Base-by-base conservation (phyloP, 2,329 filamentous ascomycete genomes). In the Leptographium radiaticola region DNA sequence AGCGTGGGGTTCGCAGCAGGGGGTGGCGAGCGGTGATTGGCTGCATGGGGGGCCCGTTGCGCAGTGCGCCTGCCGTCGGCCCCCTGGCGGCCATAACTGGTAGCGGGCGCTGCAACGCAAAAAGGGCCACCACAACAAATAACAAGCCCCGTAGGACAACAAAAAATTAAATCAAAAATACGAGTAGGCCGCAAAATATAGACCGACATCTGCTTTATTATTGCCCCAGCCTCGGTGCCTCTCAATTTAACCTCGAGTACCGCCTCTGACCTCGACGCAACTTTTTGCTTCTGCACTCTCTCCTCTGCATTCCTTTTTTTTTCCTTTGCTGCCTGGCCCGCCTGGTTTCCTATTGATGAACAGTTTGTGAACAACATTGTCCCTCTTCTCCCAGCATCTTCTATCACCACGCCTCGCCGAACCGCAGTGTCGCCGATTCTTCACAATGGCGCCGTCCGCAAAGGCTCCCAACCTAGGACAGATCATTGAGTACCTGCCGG, bases 401-500 rank as follows among this genome's bases (percentile, higher is more conserved):
- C 25, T 25, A 25, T 25, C 25, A 25, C 25, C 25, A 25, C 25
- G 5, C 25, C 25, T 25, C 30, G 30, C n/a, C 33, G 25, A 13
- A 46, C 31, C 31, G 15, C 6, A 34, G 10, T 11, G 11, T 2
- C 11, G 1, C 16, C 45, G 8, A 9, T 18, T 40, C 38, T 40
- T 40, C 15, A 25, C 49, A 6, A 42, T 79, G 76, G 71, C 73
- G 59, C 74, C 75, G 68, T 73, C 75, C 59, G 70, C 62, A 67
- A 60, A 70, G 67, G 65, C 64, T 66, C 64, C 78, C 67, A 86
- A 82, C 70, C 80, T 87, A 72, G 89, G 88, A 58, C 88, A 95
- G 73, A 83, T 95, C 63, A 90, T 96, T 66, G 90, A 96, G 75
- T 96, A 95, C 70, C 95, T 96, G 64, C 87, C 89, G 75, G 87